Conservation (phyloP, 345 rosid genomes). For the Sonneratia caseolaris region DNA sequence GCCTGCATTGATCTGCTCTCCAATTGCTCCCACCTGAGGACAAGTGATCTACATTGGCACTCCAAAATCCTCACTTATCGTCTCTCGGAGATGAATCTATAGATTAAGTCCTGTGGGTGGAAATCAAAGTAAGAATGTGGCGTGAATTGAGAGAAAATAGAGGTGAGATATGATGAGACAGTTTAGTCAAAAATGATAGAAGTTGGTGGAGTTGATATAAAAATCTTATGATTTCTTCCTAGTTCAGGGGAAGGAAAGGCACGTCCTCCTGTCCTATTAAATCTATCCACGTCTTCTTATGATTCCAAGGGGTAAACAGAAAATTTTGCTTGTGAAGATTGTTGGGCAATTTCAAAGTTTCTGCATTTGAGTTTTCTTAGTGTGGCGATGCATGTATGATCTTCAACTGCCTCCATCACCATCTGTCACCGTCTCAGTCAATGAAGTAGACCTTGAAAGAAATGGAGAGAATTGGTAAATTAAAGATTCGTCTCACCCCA, state of each 20-base stretch:
- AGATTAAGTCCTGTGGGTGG: too few species aligned
- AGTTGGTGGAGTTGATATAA: too few species aligned
- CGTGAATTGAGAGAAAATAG: too few species aligned
- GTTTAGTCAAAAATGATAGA: too few species aligned
- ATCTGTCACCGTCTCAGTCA: constrained; percentile 6
- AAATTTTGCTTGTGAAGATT: background rate
- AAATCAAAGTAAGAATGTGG: too few species aligned
- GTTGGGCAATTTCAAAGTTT: background rate
- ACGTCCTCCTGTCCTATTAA: too few species aligned
- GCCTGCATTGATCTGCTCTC: background rate
- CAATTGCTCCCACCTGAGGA: background rate
- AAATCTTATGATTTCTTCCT: too few species aligned
- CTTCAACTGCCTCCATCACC: background rate
- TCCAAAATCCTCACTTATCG: background rate
- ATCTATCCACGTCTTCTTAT: too few species aligned
- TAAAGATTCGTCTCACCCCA: background rate
- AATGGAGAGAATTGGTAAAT: background rate
- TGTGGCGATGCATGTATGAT: background rate
- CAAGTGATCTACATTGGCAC: background rate
- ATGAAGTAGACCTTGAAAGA: background rate
- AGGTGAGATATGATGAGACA: too few species aligned
- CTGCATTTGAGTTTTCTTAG: background rate
- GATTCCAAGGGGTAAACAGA: too few species aligned
- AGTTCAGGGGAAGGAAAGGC: too few species aligned
- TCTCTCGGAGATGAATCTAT: background rate